These are phyloP conservation scores for Fusarium cicatricum DNA, from an alignment of 2,329 filamentous ascomycete species.

Conservation along the genomic window DNA sequence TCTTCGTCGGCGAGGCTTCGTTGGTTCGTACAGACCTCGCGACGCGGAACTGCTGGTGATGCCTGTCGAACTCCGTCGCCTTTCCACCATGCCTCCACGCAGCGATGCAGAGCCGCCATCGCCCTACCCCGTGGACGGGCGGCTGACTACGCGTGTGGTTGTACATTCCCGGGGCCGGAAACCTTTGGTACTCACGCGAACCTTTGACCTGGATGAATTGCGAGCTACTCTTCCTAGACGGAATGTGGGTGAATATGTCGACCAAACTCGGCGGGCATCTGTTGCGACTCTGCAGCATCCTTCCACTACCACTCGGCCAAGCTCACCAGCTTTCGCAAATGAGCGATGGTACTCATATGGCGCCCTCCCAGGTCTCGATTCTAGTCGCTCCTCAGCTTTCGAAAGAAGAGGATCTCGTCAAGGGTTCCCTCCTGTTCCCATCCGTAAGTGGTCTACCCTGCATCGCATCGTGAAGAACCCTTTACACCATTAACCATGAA, in stretches of 20 bases:
- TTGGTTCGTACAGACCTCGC: slow-evolving; percentile 18
- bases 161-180: slow-evolving; percentile 49
- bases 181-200: slow-evolving; percentile 58
- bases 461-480: background rate
- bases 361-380: background rate
- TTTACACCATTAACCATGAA: background rate
- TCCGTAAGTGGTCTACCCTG: slow-evolving; percentile 36
- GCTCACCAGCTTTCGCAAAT: slow-evolving; percentile 7
- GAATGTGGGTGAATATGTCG: slow-evolving; percentile 19
- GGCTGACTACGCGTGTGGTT: slow-evolving; percentile 40
- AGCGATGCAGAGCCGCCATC: slow-evolving; percentile 15
- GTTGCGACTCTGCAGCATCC: slow-evolving; percentile 17
- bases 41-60: slow-evolving; percentile 39
- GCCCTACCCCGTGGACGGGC: slow-evolving; percentile 27
- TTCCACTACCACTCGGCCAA: slow-evolving; percentile 4
- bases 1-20: slow-evolving; percentile 33
- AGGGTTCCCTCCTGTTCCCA: slow-evolving; percentile 24
- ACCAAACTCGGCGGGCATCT: slow-evolving; percentile 24
- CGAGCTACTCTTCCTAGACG: slow-evolving; percentile 55
- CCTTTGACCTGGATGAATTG: slow-evolving; percentile 59
- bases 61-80: slow-evolving; percentile 38
- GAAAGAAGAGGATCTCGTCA: slow-evolving; percentile 26
- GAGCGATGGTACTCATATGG: slow-evolving; percentile 30
- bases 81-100: slow-evolving; percentile 18
- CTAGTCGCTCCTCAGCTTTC: background rate